A percentile compares a stretch with the other conserved stretches of the same genome.
Conservation (phyloP, 495 filamentous ascomycete genomes). For the Talaromyces adpressus region DNA sequence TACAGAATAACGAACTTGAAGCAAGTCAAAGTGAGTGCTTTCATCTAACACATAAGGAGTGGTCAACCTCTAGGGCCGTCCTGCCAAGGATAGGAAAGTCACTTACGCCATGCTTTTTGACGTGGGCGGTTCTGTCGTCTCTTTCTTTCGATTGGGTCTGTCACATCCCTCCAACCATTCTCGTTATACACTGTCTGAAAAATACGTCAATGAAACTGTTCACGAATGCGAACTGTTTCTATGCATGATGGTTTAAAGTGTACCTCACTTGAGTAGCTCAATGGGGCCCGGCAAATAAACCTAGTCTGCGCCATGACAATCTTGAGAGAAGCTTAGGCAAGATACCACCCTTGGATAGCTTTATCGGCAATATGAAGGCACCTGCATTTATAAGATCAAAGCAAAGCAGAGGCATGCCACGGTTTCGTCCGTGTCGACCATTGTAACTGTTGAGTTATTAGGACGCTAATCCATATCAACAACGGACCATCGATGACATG, state of each 20-base stretch:
- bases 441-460: background rate
- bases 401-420: background rate
- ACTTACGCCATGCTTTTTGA: slow-evolving; percentile 34
- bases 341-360: background rate
- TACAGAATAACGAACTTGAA: background rate
- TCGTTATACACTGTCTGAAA: background rate
- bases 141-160: slow-evolving; percentile 30
- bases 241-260: background rate
- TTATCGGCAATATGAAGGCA: background rate
- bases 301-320: background rate
- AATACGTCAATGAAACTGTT: background rate
- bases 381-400: background rate
- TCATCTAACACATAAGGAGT: background rate
- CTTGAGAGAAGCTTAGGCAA: background rate
- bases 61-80: background rate
- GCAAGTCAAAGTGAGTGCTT: background rate
- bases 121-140: slow-evolving; percentile 36
- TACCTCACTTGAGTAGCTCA: background rate
- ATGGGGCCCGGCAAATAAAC: background rate
- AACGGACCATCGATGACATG: no score
- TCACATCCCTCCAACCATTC: slow-evolving; percentile 32
- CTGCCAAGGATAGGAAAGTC: background rate
- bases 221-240: background rate
- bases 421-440: background rate
- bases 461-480: background rate